phyloP scores from a whole-genome alignment of 257 asterid species.

The Orobanche coerulescens region DNA sequence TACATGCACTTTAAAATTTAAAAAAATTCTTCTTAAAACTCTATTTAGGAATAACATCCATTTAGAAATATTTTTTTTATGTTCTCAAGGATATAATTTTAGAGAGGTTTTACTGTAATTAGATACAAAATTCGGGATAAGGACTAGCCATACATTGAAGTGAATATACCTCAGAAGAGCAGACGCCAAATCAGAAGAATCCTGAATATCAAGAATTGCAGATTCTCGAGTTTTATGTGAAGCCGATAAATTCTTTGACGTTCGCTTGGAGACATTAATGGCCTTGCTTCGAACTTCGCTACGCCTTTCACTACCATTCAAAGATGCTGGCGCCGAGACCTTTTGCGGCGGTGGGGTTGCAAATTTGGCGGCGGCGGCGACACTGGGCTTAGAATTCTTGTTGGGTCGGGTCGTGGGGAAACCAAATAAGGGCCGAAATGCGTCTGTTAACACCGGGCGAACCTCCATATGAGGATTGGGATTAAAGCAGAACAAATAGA shows the following conservation, averaged over 20 bases:
- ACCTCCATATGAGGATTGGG: conserved; percentile 29
- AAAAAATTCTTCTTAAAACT: too few species aligned
- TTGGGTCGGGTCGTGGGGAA: conserved; percentile 25
- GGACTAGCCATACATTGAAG: conserved; percentile 1
- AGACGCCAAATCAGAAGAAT: conserved; percentile 55
- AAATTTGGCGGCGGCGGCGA: conserved; percentile 12
- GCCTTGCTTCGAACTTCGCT: conserved; percentile 23
- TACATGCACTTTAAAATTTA: too few species aligned
- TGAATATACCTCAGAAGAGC: conserved; percentile 62
- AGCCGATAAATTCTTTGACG: conserved; percentile 24
- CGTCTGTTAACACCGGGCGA: conserved; percentile 21
- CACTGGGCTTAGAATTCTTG: conserved; percentile 16
- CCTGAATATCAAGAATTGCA: conserved; percentile 57
- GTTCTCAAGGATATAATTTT: too few species aligned
- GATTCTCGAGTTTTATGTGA: conserved; percentile 36
- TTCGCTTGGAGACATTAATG: conserved; percentile 19
- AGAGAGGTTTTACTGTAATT: too few species aligned
- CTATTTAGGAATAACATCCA: too few species aligned
- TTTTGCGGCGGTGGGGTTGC: conserved; percentile 25
- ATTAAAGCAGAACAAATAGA: not conserved
- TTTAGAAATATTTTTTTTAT: too few species aligned
- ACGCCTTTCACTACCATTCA: conserved; percentile 19
- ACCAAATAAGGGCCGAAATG: conserved; percentile 23
- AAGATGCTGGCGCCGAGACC: conserved; percentile 15
- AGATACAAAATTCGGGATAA: conserved; percentile 6